Evolutionary conservation across 768 basidiomycete genomes (phyloP).

Genomic region (Mycena metata): DNA sequence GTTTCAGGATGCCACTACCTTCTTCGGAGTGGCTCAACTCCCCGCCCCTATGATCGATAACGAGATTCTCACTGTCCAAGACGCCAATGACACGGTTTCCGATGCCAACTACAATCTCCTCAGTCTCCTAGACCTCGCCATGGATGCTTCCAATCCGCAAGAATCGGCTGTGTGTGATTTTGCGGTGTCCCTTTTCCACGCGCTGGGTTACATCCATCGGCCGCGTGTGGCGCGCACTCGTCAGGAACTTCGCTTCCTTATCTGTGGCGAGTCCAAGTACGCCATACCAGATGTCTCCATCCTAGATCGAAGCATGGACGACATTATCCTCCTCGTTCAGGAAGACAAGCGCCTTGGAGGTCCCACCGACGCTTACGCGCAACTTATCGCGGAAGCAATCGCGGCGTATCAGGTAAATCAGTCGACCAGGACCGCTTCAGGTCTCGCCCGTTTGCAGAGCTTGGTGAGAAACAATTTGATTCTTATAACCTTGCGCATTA

Average conservation of each 20-base stretch:
- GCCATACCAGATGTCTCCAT: conserved; percentile 51
- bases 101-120: conserved; percentile 36
- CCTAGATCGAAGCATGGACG: conserved; percentile 35
- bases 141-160: conserved; percentile 30
- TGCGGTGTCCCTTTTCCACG: conserved; percentile 42
- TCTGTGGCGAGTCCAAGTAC: conserved; percentile 44
- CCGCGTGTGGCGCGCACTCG: conserved; percentile 36
- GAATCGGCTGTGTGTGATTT: conserved; percentile 50
- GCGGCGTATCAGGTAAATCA: conserved; percentile 39
- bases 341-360: conserved; percentile 40
- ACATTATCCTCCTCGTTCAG: conserved; percentile 41
- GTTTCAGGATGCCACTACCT: conserved; percentile 26
- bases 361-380: conserved; percentile 34
- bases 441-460: conserved; percentile 13
- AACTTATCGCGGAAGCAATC: conserved; percentile 42
- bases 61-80: conserved; percentile 23
- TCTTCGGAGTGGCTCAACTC: conserved; percentile 28
- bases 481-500: not conserved
- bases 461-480: conserved; percentile 21
- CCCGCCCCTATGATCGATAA: conserved; percentile 12
- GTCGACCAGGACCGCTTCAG: conserved; percentile 4
- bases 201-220: conserved; percentile 36
- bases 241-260: conserved; percentile 43
- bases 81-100: conserved; percentile 12
- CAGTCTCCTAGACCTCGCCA: conserved; percentile 44